phyloP scores from a whole-genome alignment of 2,329 filamentous ascomycete species.

The Phyllosticta ampelicida region DNA sequence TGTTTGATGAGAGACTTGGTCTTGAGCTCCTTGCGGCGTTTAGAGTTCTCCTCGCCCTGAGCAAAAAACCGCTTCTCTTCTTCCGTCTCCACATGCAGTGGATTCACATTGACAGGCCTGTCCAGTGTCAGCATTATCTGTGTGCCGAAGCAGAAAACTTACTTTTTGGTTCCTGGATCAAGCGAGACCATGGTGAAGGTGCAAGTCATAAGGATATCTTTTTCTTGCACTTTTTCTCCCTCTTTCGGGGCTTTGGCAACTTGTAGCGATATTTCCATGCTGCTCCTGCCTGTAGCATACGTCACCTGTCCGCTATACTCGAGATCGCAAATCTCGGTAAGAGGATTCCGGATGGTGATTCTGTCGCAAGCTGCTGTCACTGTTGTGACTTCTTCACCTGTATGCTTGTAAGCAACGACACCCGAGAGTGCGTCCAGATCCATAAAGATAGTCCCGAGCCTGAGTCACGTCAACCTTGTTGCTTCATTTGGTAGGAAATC shows the following conservation, averaged over 20 bases:
- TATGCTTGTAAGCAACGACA: conserved; percentile 65
- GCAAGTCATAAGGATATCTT: conserved; percentile 59
- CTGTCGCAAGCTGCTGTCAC: conserved; percentile 55
- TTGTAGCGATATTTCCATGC: conserved; percentile 63
- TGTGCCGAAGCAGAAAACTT: conserved; percentile 7
- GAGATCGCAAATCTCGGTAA: conserved; percentile 69
- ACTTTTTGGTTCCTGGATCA: conserved; percentile 56
- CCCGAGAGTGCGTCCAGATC: conserved; percentile 69
- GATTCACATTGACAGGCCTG: conserved; percentile 50
- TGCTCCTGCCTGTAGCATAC: conserved; percentile 62
- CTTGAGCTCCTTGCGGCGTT: conserved; percentile 53
- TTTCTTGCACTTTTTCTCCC: conserved; percentile 44
- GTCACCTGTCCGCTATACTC: conserved; percentile 60
- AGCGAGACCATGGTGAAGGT: conserved; percentile 70
- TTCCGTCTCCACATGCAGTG: conserved; percentile 49
- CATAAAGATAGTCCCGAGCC: conserved; percentile 64
- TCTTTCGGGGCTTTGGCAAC: conserved; percentile 55
- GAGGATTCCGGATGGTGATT: conserved; percentile 57
- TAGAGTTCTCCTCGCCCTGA: conserved; percentile 54
- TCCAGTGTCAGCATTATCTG: not conserved
- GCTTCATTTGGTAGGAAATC: not conserved
- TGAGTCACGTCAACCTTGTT: conserved; percentile 14
- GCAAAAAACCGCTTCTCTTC: conserved; percentile 55
- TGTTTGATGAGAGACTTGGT: conserved; percentile 52
- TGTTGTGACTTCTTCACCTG: conserved; percentile 51